A percentile compares a stretch with the other conserved stretches of the same genome.
phyloP scores from a whole-genome alignment of 495 filamentous ascomycete species.

The Clohesyomyces aquaticus region DNA sequence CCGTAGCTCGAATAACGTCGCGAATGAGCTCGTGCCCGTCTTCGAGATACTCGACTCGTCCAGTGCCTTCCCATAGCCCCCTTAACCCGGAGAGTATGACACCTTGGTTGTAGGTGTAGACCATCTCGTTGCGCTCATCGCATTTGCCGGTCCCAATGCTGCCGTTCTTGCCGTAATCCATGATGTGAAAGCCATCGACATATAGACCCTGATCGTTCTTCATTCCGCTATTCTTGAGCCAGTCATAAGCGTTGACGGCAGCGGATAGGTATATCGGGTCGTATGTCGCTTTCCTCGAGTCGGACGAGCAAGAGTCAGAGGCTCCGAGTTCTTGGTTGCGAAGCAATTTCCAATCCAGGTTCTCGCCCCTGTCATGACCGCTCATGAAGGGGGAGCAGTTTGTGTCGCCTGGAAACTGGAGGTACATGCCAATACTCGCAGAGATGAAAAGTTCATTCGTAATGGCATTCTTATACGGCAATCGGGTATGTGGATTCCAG shows the following conservation, averaged over 20 bases:
- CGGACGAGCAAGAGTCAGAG: neutral
- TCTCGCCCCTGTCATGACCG: conserved; percentile 2
- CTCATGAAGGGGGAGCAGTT: conserved; percentile 69
- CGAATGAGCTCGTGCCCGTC: conserved; percentile 78
- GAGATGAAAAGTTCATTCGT: conserved; percentile 92
- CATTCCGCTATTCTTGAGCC: conserved; percentile 82
- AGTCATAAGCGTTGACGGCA: conserved; percentile 77
- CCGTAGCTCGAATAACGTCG: conserved; percentile 75
- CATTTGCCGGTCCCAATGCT: conserved; percentile 64
- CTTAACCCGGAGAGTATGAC: conserved; percentile 85
- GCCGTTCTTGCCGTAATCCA: conserved; percentile 62
- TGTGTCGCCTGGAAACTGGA: conserved; percentile 80
- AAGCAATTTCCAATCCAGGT: conserved; percentile 6
- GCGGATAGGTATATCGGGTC: conserved; percentile 69
- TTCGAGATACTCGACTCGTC: conserved; percentile 64
- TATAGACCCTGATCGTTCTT: conserved; percentile 77
- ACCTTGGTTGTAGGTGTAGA: conserved; percentile 96
- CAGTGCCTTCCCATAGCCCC: conserved; percentile 76
- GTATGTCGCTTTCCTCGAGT: conserved; percentile 48
- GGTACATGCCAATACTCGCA: conserved; percentile 86
- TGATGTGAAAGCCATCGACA: conserved; percentile 90
- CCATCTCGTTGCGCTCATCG: conserved; percentile 80
- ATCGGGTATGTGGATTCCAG: conserved; percentile 76
- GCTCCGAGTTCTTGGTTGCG: conserved; percentile 7
- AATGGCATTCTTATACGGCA: conserved; percentile 95